A percentile compares a stretch with the other conserved stretches of the same genome.
These are phyloP conservation scores for Ceriops tagal DNA, from an alignment of 345 rosid genomes.

Conservation along the genomic window DNA sequence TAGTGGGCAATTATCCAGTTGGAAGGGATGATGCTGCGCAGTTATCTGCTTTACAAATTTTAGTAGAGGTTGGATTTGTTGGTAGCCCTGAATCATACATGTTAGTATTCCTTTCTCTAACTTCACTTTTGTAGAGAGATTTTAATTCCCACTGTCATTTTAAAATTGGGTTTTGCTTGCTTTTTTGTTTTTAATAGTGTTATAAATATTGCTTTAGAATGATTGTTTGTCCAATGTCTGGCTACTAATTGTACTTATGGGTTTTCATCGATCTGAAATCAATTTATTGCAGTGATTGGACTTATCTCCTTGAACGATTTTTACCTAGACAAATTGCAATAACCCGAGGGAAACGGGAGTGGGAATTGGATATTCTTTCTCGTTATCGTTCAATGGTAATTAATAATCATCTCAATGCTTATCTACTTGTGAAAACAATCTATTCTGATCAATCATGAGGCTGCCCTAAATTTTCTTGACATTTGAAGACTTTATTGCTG, in stretches of 20 bases:
- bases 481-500: conserved; percentile 4
- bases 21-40: conserved; percentile 99
- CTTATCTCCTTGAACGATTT: conserved; percentile 79
- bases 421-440: background rate
- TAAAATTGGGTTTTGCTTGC: background rate
- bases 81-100: conserved; percentile 82
- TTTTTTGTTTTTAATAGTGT: background rate
- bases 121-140: background rate
- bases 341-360: conserved; percentile 88
- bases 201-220: background rate
- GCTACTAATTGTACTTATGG: background rate
- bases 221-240: background rate
- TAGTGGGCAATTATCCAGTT: conserved; percentile 94
- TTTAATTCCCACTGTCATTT: background rate
- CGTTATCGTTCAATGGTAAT: conserved; percentile 79
- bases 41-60: conserved; percentile 88
- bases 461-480: background rate
- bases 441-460: background rate
- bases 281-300: conserved; percentile 69
- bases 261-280: conserved; percentile 2
- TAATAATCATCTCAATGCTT: background rate
- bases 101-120: conserved; percentile 41
- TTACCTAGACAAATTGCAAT: conserved; percentile 95
- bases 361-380: conserved; percentile 93
- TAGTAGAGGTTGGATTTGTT: conserved; percentile 87